These are phyloP conservation scores for Talaromyces islandicus DNA, from an alignment of 2,329 filamentous ascomycete genomes.

Conservation along the genomic window DNA sequence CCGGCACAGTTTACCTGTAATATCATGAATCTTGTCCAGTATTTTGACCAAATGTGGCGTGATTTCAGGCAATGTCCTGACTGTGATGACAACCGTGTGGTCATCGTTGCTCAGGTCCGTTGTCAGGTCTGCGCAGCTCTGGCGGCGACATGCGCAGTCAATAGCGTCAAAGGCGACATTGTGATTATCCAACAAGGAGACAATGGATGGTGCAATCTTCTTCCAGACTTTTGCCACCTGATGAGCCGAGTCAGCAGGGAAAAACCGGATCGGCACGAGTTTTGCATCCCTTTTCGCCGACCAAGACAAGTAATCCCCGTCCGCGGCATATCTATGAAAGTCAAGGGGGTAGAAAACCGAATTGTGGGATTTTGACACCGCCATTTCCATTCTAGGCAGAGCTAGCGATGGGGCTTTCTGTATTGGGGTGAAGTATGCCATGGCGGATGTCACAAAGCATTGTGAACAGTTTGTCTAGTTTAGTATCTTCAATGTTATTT, in stretches of 20 bases:
- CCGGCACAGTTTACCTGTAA: neutral
- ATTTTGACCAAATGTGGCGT: neutral
- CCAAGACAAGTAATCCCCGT: neutral
- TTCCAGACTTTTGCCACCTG: neutral
- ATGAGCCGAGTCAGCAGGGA: neutral
- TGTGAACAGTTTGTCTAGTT: neutral
- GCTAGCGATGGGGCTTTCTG: neutral
- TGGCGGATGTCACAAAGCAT: neutral
- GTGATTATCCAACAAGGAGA: neutral
- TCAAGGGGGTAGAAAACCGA: neutral
- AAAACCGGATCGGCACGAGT: neutral
- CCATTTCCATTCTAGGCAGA: neutral
- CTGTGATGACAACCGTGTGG: constrained; percentile 6
- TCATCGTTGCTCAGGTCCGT: neutral
- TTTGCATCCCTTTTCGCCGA: neutral
- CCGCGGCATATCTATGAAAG: neutral
- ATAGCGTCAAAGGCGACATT: neutral
- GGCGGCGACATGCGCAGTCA: constrained; percentile 1
- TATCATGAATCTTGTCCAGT: neutral
- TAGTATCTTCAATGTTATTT: neutral
- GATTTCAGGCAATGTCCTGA: neutral
- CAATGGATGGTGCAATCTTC: neutral
- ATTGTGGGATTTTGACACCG: neutral
- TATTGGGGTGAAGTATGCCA: neutral
- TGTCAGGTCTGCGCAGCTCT: neutral